A percentile compares a stretch with the other conserved stretches of the same genome.
phyloP scores from a whole-genome alignment of 352 stramenopile genomes.

The Halophytophthora polymorphica region DNA sequence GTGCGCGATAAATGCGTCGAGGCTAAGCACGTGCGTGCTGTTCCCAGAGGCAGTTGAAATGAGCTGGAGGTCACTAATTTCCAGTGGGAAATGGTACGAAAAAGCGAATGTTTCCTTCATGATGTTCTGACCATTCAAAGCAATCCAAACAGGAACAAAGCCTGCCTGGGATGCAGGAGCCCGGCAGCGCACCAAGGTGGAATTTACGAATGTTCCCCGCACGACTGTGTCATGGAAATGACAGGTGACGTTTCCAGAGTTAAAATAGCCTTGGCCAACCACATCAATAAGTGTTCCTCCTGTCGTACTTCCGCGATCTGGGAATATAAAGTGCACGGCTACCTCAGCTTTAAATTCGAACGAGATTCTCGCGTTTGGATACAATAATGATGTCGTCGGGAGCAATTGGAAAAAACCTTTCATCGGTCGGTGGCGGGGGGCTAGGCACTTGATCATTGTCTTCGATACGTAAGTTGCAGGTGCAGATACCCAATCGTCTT shows the following conservation, averaged over 20 bases:
- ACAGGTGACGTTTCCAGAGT: slow-evolving; percentile 22
- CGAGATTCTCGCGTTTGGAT: slow-evolving; percentile 1
- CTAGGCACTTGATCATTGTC: slow-evolving; percentile 24
- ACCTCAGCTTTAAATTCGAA: slow-evolving; percentile 31
- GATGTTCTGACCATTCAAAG: slow-evolving; percentile 19
- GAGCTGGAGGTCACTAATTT: slow-evolving; percentile 4
- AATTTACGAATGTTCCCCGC: slow-evolving; percentile 29
- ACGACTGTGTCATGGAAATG: slow-evolving; percentile 13
- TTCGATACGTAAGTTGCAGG: slow-evolving; percentile 18
- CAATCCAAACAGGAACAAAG: slow-evolving; percentile 25
- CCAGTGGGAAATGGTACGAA: slow-evolving; percentile 13
- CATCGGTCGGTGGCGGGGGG: slow-evolving; percentile 7
- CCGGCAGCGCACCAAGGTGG: slow-evolving; percentile 33
- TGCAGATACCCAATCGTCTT: slow-evolving; percentile 13
- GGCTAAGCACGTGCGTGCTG: neutral
- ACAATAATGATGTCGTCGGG: slow-evolving; percentile 19
- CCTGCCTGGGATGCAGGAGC: slow-evolving; percentile 24
- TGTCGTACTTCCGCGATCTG: slow-evolving; percentile 15
- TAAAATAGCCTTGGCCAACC: slow-evolving; percentile 33
- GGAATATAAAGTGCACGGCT: slow-evolving; percentile 23
- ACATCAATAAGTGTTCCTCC: slow-evolving; percentile 24
- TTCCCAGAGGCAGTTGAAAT: neutral
- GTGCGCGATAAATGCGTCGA: neutral
- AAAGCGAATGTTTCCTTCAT: slow-evolving; percentile 19
- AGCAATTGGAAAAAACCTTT: slow-evolving; percentile 24